These are phyloP conservation scores for Leishmania aethiopica DNA, from an alignment of 208 protist species.

Conservation along the genomic window DNA sequence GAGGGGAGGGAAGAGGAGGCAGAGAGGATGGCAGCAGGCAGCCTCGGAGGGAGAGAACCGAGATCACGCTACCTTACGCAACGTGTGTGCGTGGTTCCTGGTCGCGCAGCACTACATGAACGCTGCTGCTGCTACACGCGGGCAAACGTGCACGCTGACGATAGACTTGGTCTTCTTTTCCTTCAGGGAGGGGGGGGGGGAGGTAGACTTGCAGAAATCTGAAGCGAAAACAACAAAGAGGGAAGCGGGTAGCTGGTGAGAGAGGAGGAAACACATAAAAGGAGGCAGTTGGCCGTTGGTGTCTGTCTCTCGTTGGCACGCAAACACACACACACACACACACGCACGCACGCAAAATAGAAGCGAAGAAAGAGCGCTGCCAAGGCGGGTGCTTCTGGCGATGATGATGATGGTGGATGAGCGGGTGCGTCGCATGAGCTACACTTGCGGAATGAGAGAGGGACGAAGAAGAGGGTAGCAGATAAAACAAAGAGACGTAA, in stretches of 20 bases:
- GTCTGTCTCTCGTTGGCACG: not conserved
- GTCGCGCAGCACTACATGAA: not conserved
- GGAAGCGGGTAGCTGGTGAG: not conserved
- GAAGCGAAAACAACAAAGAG: not conserved
- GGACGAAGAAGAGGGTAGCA: slow-evolving; percentile 5
- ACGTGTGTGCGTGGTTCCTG: not conserved
- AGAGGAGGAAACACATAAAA: too few relatives aligned
- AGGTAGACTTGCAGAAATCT: too few relatives aligned
- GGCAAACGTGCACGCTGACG: not conserved
- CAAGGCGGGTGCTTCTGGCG: too few relatives aligned
- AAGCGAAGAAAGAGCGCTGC: not conserved
- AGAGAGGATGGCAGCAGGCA: not conserved
- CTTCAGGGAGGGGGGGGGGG: not conserved
- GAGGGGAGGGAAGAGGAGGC: not conserved
- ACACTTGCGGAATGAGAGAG: slow-evolving; percentile 12
- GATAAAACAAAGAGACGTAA: not conserved
- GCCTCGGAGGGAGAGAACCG: not conserved
- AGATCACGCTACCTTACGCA: not conserved
- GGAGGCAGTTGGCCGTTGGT: too few relatives aligned
- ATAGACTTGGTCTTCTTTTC: not conserved
- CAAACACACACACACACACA: not conserved
- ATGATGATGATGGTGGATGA: not conserved
- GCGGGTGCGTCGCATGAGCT: not conserved
- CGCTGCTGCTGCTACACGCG: not conserved
- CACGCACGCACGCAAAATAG: not conserved